A percentile compares a stretch with the other conserved stretches of the same genome.
phyloP scores from a whole-genome alignment of 176 grass and related monocot genomes.

The Avena sativa region DNA sequence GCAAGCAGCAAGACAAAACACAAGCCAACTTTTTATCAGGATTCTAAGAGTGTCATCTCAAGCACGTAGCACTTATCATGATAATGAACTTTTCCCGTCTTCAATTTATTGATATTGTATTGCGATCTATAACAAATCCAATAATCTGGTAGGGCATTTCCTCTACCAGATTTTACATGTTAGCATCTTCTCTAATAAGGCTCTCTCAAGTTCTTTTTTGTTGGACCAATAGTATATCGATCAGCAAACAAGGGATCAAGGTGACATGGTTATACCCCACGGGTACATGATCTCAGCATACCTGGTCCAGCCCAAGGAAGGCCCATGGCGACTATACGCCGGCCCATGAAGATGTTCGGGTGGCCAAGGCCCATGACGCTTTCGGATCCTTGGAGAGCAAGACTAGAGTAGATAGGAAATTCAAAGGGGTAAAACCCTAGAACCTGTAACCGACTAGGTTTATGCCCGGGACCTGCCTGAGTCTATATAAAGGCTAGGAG shows the following conservation, averaged over 20 bases:
- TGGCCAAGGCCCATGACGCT: too few species aligned
- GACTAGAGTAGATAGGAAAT: too few species aligned
- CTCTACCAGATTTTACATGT: constrained; percentile 38
- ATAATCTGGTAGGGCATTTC: constrained; percentile 33
- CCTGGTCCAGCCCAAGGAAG: too few species aligned
- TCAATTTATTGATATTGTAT: constrained; percentile 7
- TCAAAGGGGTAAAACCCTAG: too few species aligned
- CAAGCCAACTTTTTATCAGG: not conserved
- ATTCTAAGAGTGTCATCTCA: not conserved
- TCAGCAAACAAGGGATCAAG: constrained; percentile 12
- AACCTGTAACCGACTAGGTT: too few species aligned
- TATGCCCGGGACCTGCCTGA: too few species aligned
- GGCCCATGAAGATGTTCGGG: too few species aligned
- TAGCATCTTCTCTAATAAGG: not conserved
- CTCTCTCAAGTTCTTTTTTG: not conserved
- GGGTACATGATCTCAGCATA: too few species aligned
- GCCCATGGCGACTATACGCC: too few species aligned
- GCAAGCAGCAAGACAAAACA: not conserved
- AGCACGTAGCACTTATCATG: not conserved
- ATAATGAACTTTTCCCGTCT: not conserved
- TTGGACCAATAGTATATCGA: not conserved
- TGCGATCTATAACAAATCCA: constrained; percentile 40
- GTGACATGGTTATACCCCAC: too few species aligned
- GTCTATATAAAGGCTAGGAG: too few species aligned
- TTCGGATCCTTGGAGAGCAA: too few species aligned